phyloP scores from a whole-genome alignment of 164 flowering plant genomes.

The Umbellularia californica region DNA sequence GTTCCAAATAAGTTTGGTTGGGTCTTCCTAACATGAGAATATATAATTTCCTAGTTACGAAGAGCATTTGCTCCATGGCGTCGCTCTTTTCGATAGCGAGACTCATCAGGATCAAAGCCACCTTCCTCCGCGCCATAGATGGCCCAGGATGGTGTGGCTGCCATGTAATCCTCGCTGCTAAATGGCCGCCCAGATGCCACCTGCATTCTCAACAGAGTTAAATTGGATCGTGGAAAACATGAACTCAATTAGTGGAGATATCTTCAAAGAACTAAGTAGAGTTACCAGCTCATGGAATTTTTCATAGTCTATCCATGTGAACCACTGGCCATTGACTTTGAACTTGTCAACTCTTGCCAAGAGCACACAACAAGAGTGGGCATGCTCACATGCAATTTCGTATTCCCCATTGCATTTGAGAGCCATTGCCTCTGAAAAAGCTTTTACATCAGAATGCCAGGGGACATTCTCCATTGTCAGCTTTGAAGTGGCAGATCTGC shows the following conservation, averaged over 20 bases:
- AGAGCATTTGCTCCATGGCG: conserved; percentile 37
- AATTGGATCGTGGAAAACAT: not conserved
- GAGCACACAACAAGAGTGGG: conserved; percentile 97
- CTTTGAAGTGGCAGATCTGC: conserved; percentile 92
- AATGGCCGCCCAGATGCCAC: conserved; percentile 81
- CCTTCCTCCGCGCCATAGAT: conserved; percentile 95
- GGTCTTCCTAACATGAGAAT: too few species aligned
- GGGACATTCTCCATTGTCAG: conserved; percentile 99
- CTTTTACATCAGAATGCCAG: conserved; percentile 94
- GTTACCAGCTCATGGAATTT: conserved; percentile 87
- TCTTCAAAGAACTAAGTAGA: not conserved
- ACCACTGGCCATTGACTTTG: conserved; percentile 82
- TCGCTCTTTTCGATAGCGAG: conserved; percentile 73
- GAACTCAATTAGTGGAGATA: not conserved
- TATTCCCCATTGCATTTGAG: conserved; percentile 71
- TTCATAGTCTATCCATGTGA: conserved; percentile 97
- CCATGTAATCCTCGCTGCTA: conserved; percentile 79
- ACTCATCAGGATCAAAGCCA: conserved; percentile 91
- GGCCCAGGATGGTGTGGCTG: conserved; percentile 91
- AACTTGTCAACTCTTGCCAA: conserved; percentile 79
- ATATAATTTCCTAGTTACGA: not conserved
- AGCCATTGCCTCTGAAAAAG: conserved; percentile 88
- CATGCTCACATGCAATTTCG: conserved; percentile 98
- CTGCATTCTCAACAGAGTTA: conserved; percentile 29
- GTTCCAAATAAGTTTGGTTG: too few species aligned